A percentile compares a stretch with the other conserved stretches of the same genome.
Evolutionary conservation across 2,329 filamentous ascomycete species (phyloP).

Genomic region (Aureobasidium sp.): DNA sequence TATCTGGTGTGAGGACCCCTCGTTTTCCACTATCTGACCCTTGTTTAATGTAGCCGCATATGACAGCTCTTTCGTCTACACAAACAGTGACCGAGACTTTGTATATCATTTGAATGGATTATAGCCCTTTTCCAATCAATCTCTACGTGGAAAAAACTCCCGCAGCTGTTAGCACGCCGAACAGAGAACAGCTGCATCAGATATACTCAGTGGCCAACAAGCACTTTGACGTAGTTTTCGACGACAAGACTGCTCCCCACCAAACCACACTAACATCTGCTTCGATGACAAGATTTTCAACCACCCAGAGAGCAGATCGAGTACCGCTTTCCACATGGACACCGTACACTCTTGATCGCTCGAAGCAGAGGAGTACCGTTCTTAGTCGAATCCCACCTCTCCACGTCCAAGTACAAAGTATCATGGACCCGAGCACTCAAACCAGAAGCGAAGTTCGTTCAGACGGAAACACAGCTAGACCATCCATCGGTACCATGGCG

Average conservation of each 20-base stretch:
- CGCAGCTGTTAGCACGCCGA: too few relatives aligned
- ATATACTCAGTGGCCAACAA: too few relatives aligned
- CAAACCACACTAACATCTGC: background rate
- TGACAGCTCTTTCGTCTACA: too few relatives aligned
- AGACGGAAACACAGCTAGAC: background rate
- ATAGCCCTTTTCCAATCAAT: too few relatives aligned
- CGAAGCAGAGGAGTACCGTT: background rate
- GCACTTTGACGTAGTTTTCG: too few relatives aligned
- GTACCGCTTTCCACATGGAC: background rate
- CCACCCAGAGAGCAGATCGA: background rate
- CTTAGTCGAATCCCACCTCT: background rate
- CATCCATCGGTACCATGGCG: background rate
- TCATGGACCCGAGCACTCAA: background rate
- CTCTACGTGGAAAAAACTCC: too few relatives aligned
- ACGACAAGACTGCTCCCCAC: background rate
- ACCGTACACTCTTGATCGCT: background rate
- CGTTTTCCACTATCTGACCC: too few relatives aligned
- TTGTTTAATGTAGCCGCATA: too few relatives aligned
- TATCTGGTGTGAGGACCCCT: too few relatives aligned
- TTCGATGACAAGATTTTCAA: background rate
- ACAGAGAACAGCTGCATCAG: too few relatives aligned
- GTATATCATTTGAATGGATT: too few relatives aligned
- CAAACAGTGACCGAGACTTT: too few relatives aligned
- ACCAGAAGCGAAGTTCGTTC: background rate
- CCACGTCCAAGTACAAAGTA: background rate